Evolutionary conservation across 192 early-diverging fungal genomes (phyloP), one percentile per base, ranked within the genome.

Genomic region (Podila minutissima): DNA sequence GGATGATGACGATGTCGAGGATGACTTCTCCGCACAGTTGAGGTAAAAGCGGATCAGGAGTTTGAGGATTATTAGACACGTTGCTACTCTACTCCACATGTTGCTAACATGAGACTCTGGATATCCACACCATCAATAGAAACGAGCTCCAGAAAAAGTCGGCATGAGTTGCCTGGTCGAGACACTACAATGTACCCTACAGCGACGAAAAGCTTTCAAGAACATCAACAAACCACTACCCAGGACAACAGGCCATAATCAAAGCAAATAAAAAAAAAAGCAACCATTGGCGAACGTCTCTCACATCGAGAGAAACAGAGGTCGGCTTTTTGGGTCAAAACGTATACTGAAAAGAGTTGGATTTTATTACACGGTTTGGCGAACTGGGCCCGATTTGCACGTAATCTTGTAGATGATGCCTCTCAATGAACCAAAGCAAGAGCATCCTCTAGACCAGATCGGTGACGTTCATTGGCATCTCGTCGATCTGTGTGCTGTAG

Each of bases 401-500:
- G 15, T 46, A 13, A 13, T 46, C 41, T 17, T 15, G 4, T 1
- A 46, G 15, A 17, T 46, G 41, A 46, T 17, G 15, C 15, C 41
- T 37, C 41, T 46, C 41, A 46, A 17, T 17, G 41, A 46, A 3
- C 41, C 41, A 46, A 46, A 46, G 3, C 29, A 46, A 46, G 15
- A 2, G 3, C 41, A 46, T 46, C 38, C 38, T 41, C 2, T 83
- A 88, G 38, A 86, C 68, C 66, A 88, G 63, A 69, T 86, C 85
- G 3, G 83, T 70, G 26, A 88, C 90, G 62, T 93, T 92, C 89
- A 92, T 92, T 28, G 96, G 96, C 96, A 97, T 96, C 83, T 97
- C 96, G 74, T 97, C 95, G 85, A 97, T 96, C 81, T 97, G 95
- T n/a, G 95, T 97, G 74, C 86, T 91, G 84, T 99, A 99, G 87